phyloP scores from a whole-genome alignment of 129 eudicot species.

The Deinandra increscens region DNA sequence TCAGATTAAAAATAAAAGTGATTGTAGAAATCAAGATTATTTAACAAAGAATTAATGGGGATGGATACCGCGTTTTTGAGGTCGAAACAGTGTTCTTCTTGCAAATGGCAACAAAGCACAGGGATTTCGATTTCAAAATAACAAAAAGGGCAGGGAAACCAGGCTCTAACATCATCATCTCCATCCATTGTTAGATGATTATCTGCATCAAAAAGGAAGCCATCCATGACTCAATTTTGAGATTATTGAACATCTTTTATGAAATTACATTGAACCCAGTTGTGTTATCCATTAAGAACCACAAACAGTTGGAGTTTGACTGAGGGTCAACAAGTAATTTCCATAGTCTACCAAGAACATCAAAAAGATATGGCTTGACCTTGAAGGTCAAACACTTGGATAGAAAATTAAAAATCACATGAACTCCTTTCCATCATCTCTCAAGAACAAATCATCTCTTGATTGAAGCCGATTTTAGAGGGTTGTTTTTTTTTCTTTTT shows the following conservation, averaged over 20 bases:
- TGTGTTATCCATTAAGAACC: constrained; percentile 16
- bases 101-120: constrained; percentile 66
- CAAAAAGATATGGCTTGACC: constrained; percentile 13
- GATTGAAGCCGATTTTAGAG: too few species aligned
- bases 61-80: constrained; percentile 69
- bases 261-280: constrained; percentile 6
- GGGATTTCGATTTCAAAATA: constrained; percentile 73
- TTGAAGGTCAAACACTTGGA: constrained; percentile 16
- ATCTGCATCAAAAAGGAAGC: constrained; percentile 35
- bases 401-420: background rate
- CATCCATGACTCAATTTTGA: constrained; percentile 2
- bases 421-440: constrained; percentile 14
- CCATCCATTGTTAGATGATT: constrained; percentile 45
- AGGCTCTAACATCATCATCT: constrained; percentile 75
- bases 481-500: too few species aligned
- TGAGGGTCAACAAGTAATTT: background rate
- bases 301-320: constrained; percentile 13
- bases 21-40: background rate
- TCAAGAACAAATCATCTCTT: background rate
- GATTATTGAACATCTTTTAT: constrained; percentile 1
- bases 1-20: constrained; percentile 12
- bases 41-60: background rate
- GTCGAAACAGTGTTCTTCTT: constrained; percentile 89
- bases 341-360: constrained; percentile 12
- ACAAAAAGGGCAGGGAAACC: constrained; percentile 93